Evolutionary conservation across 208 protist species (phyloP).

Genomic region (Leishmania arabica): DNA sequence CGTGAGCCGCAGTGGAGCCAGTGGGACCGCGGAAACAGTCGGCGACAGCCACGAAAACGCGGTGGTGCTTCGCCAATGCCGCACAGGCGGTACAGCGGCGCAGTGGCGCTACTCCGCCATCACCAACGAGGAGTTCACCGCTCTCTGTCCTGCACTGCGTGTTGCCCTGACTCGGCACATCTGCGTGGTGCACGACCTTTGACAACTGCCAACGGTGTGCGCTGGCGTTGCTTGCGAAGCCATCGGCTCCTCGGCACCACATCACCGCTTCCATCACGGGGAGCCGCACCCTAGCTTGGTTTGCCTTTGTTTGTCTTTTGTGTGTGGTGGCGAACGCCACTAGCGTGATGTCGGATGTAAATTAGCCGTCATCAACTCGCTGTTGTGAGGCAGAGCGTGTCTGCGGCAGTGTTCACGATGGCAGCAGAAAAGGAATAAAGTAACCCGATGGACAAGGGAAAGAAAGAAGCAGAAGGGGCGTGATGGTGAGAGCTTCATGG

Average conservation of each 20-base stretch:
- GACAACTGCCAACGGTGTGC: background rate
- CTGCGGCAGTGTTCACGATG: background rate
- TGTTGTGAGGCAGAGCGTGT: background rate
- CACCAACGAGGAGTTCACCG: slow-evolving; percentile 23
- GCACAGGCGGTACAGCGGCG: background rate
- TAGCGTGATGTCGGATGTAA: background rate
- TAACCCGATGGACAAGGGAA: background rate
- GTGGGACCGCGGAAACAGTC: background rate
- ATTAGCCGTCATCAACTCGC: background rate
- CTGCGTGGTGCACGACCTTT: slow-evolving; percentile 10
- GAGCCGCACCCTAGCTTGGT: background rate
- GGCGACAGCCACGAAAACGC: background rate
- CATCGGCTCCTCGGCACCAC: background rate
- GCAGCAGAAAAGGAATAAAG: background rate
- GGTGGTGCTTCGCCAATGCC: slow-evolving; percentile 17
- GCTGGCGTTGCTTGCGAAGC: background rate
- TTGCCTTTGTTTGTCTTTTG: background rate
- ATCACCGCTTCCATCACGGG: background rate
- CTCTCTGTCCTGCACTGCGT: slow-evolving; percentile 17
- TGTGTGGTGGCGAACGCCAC: background rate
- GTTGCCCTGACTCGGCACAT: slow-evolving; percentile 23
- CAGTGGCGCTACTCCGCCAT: slow-evolving; percentile 27
- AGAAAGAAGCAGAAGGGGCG: background rate
- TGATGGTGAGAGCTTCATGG: background rate
- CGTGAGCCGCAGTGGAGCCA: background rate